A percentile compares a stretch with the other conserved stretches of the same genome.
These are phyloP conservation scores for Blastobotrys robertii DNA, from an alignment of 805 yeast genomes.

Conservation along the genomic window DNA sequence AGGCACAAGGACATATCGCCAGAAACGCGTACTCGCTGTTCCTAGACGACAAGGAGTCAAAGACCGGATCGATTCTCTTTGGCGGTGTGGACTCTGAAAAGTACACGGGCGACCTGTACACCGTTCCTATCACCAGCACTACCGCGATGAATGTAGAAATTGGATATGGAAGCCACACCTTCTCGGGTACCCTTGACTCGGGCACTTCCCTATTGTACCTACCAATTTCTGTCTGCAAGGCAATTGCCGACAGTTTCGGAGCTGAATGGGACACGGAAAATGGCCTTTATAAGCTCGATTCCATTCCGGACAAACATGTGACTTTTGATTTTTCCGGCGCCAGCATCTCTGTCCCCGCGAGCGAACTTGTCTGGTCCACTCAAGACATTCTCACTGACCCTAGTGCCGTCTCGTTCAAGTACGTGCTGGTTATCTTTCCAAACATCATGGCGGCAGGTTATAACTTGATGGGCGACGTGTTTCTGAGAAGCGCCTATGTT, in stretches of 20 bases:
- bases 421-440: too few species aligned
- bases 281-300: slow-evolving; percentile 1
- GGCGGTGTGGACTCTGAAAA: slow-evolving; percentile 39
- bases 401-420: too few species aligned
- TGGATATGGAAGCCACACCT: background rate
- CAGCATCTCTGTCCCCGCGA: slow-evolving; percentile 14
- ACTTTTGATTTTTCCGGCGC: slow-evolving; percentile 17
- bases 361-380: slow-evolving; percentile 17
- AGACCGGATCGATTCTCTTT: slow-evolving; percentile 27
- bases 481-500: slow-evolving; percentile 52
- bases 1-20: too few species aligned
- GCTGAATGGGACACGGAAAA: background rate
- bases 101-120: slow-evolving; percentile 33
- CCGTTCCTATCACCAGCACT: slow-evolving; percentile 30
- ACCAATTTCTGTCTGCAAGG: background rate
- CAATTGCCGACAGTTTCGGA: background rate
- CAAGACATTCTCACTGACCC: too few species aligned
- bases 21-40: slow-evolving; percentile 39
- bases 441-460: too few species aligned
- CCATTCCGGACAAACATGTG: slow-evolving; percentile 1
- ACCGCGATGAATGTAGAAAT: slow-evolving; percentile 15
- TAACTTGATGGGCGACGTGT: slow-evolving; percentile 44
- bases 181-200: slow-evolving; percentile 4
- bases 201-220: slow-evolving; percentile 12
- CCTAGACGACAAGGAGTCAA: slow-evolving; percentile 32